phyloP scores from a whole-genome alignment of 306 rosid genomes.

The Lotus japonicus region DNA sequence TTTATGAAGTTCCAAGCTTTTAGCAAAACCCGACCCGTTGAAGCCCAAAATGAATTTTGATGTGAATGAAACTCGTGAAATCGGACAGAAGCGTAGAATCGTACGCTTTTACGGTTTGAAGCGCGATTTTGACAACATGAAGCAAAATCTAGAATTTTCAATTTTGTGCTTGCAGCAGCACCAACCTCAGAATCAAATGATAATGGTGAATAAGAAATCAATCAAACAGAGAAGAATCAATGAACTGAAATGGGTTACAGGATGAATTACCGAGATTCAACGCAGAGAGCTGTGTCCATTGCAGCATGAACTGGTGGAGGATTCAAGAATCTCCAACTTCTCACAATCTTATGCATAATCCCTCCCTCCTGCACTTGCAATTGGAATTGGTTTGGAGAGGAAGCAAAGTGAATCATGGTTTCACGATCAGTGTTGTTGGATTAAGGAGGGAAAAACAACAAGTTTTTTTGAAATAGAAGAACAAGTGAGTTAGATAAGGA shows the following conservation, averaged over 20 bases:
- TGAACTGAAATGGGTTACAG: neutral
- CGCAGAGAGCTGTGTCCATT: neutral
- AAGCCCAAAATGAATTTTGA: no score
- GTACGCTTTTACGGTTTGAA: no score
- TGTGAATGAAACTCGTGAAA: no score
- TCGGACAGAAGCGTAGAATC: no score
- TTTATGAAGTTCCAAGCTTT: no score
- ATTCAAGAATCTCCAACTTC: neutral
- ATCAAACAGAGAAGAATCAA: neutral
- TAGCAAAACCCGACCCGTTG: no score
- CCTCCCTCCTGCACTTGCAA: no score
- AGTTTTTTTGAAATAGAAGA: no score
- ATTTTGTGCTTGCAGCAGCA: neutral
- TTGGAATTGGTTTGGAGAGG: neutral
- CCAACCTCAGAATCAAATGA: neutral
- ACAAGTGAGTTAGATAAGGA: neutral
- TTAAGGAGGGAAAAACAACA: neutral
- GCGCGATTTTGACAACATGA: no score
- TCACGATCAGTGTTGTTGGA: neutral
- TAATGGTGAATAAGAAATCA: neutral
- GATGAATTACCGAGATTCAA: constrained; percentile 7
- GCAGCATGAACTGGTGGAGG: neutral
- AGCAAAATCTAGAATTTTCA: neutral
- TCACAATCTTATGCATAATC: constrained; percentile 9
- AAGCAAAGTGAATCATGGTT: neutral